Percentiles rank a stretch among this genome's conserved stretches.
Evolutionary conservation across 345 rosid species (phyloP).

Genomic region (Laguncularia racemosa): DNA sequence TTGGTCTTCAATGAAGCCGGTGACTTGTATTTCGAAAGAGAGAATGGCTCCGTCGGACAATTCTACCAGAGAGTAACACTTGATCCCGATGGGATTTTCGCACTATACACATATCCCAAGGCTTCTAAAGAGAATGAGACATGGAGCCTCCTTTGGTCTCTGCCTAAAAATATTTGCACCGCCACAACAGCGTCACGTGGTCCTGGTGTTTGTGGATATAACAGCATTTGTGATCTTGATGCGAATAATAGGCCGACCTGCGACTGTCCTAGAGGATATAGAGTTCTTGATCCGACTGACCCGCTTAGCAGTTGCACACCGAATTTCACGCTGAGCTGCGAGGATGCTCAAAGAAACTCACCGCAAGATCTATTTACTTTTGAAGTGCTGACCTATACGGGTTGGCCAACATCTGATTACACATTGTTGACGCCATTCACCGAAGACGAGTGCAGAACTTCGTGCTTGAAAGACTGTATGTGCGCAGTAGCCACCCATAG

Average conservation of each 20-base stretch:
- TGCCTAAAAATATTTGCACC: conserved; percentile 27
- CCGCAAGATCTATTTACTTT: conserved; percentile 14
- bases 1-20: conserved; percentile 22
- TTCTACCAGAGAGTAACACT: conserved; percentile 21
- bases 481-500: conserved; percentile 20
- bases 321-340: conserved; percentile 15
- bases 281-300: conserved; percentile 18
- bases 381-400: conserved; percentile 3
- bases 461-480: conserved; percentile 35
- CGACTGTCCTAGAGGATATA: conserved; percentile 21
- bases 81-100: conserved; percentile 29
- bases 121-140: conserved; percentile 1
- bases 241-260: conserved; percentile 17
- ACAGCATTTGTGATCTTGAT: conserved; percentile 24
- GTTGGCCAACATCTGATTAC: conserved; percentile 30
- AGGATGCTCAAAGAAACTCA: conserved; percentile 7
- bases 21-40: conserved; percentile 14
- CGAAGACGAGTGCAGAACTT: conserved; percentile 16
- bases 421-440: conserved; percentile 5
- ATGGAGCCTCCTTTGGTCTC: conserved; percentile 12
- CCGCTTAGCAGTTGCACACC: conserved; percentile 25
- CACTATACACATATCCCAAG: conserved; percentile 15
- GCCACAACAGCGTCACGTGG: not conserved
- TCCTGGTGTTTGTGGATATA: conserved; percentile 31
- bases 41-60: conserved; percentile 5